Evolutionary conservation across 257 asterid genomes (phyloP), one percentile per base, ranked within the genome.

Genomic region (Linaria vulgaris): DNA sequence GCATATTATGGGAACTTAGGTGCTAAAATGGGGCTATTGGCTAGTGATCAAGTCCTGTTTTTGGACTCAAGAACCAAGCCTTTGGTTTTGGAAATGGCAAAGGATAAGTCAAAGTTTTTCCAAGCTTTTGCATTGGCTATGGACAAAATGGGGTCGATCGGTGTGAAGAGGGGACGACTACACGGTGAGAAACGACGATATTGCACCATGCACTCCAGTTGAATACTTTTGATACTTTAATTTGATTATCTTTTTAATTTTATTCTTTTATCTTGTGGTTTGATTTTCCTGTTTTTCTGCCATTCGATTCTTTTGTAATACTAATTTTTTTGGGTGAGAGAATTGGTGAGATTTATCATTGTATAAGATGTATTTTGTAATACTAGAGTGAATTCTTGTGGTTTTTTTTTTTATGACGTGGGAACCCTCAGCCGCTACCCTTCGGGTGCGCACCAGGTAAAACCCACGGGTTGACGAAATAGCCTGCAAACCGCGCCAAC

Each of bases 91-190:
- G 77, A 72, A 17, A 16, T 94, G 75, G 96, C 96, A 0, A 82
- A 78, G 81, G 96, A 94, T 61, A 90, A 83, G 64, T 70, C 69
- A 15, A 78, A 76, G 76, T 90, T 90, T 63, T 82, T 81, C n/a
- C 86, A 78, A 54, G 86, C 76, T 12, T 90, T 94, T 84, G 95
- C 77, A 20, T 55, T 27, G 50, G 94, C 99, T 24, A 90, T 94
- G 95, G 97, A 85, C 9, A 90, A 89, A 73, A 90, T 94, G 99
- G 97, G 97, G 19, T 69, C 83, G n/a, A 85, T 90, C 72, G 95
- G 92, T 31, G 91, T 87, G 23, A 87, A 94, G 79, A 87, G 92
- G 37, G 99, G 97, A 19, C 64, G 61, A 12, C 85, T 61, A 45
- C 92, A 94, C 72, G 97, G 99, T 4, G 97, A 85, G 77, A 87